Evolutionary conservation across 2,329 filamentous ascomycete species (phyloP), one percentile per base, ranked within the genome.

Genomic region (Xylariaceae sp.): DNA sequence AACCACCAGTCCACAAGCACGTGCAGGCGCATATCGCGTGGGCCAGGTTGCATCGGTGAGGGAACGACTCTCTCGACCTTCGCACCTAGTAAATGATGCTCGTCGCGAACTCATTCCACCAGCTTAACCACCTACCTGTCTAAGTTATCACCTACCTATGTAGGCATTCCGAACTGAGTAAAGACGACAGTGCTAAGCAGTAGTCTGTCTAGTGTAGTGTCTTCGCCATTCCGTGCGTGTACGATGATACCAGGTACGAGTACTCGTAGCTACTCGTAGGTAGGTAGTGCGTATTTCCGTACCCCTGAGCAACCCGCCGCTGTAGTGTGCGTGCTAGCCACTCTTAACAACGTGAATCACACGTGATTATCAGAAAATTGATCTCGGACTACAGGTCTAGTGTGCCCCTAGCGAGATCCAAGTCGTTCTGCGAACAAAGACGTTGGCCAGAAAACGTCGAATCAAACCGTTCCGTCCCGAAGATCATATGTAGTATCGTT

Each of bases 1-100:
- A 58, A 58, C 49, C 15, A 34, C 55, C 62, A 59, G 56, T 56
- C 60, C 57, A 63, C 58, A 61, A 53, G 62, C 64, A 64, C 62
- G 64, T 66, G 57, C 56, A 61, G 45, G 45, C 56, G 56, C 53
- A 55, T 39, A 58, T 58, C 52, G 55, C 59, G 57, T 59, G 61
- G 60, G 17, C 13, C 17, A 55, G 53, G 57, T 58, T 49, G 53
- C 59, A 56, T 58, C n/a, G 52, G 55, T 45, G 44, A 51, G 49
- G 49, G 9, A 23, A 35, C 49, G 34, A 51, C 49, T 35, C 34
- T 23, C 13, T 9, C 49, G 8, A n/a, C 30, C 30, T 51, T 45
- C 13, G 9, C 37, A 45, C 13, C 13, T 42, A 10, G 5, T 50
- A 6, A 49, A n/a, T 35, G 44, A 34, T 56, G 35, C 10, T 47